A percentile compares a stretch with the other conserved stretches of the same genome.
Conservation (phyloP, 73 alveolate species). For the Blepharisma japonicum region DNA sequence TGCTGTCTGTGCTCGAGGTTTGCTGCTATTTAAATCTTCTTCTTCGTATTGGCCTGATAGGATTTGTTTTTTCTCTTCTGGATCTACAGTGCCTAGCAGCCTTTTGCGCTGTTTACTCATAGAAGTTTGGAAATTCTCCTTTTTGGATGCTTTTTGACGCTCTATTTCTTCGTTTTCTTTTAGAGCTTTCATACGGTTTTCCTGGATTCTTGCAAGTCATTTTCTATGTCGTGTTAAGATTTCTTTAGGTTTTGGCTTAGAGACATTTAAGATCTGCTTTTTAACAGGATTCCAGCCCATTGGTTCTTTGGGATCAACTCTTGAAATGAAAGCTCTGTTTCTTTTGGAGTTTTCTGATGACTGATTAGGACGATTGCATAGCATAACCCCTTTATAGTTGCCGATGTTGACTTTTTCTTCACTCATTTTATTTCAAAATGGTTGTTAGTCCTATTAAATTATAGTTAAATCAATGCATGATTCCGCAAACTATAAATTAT, state of each 20-base stretch:
- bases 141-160: background rate
- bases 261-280: constrained; percentile 40
- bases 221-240: constrained; percentile 46
- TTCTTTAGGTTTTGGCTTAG: constrained; percentile 43
- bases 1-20: constrained; percentile 10
- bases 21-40: constrained; percentile 13
- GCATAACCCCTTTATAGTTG: constrained; percentile 92
- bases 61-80: constrained; percentile 22
- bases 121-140: background rate
- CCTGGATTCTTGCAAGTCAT: constrained; percentile 45
- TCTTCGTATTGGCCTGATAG: constrained; percentile 34
- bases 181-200: constrained; percentile 65
- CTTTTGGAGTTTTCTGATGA: constrained; percentile 57
- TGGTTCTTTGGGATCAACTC: constrained; percentile 69
- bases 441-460: too few species aligned
- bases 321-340: constrained; percentile 70
- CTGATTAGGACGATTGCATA: constrained; percentile 88
- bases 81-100: too few species aligned
- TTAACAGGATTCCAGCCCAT: constrained; percentile 75
- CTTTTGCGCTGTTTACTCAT: too few species aligned
- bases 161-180: constrained; percentile 21
- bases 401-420: constrained; percentile 63
- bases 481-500: too few species aligned
- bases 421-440: background rate
- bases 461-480: too few species aligned